Conservation (phyloP, 306 rosid species). For the Mimosa pudica region DNA sequence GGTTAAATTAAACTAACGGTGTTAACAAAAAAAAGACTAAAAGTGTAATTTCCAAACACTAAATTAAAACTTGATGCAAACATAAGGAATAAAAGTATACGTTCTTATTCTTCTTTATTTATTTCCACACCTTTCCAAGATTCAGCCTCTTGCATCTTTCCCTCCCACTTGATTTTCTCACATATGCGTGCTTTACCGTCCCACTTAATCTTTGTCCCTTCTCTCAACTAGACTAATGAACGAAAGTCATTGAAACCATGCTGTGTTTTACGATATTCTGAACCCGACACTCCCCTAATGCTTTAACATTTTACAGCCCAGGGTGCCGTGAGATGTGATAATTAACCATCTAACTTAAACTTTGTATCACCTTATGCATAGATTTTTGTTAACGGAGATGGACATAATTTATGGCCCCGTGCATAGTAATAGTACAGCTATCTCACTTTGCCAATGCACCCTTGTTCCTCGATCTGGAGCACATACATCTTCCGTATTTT, state of each 20-base stretch:
- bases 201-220: neutral
- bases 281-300: no score
- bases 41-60: no score
- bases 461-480: neutral
- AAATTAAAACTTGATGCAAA: no score
- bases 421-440: neutral
- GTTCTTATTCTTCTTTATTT: no score
- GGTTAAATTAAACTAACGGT: no score
- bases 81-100: no score
- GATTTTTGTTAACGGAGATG: neutral
- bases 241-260: neutral
- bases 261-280: no score
- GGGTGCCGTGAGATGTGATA: neutral
- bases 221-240: neutral
- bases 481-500: neutral
- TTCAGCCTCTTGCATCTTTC: no score
- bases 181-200: neutral
- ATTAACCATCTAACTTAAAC: conserved; percentile 4
- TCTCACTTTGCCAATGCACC: neutral
- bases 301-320: neutral
- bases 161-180: no score
- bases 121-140: neutral
- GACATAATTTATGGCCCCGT: conserved; percentile 6
- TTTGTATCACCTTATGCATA: neutral
- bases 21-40: no score